Evolutionary conservation across 768 basidiomycete species (phyloP).

Genomic region (Mrakia blollopis): DNA sequence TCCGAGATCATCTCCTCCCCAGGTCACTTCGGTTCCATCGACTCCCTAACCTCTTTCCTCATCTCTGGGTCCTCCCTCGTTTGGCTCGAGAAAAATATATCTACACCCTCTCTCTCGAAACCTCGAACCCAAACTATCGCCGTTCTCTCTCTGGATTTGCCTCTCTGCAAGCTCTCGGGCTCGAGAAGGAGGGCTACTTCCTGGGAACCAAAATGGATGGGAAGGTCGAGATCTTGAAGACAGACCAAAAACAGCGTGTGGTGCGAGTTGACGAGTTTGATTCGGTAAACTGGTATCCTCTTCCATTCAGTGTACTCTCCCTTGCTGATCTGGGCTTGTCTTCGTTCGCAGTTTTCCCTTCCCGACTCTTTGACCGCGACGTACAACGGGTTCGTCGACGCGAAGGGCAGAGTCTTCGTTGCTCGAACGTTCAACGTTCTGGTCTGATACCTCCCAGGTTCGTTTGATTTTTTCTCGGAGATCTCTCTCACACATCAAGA

Average conservation of each 20-base stretch:
- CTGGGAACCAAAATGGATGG: constrained; percentile 59
- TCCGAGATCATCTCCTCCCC: constrained; percentile 14
- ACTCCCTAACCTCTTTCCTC: constrained; percentile 55
- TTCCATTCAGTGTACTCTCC: neutral
- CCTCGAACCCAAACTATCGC: neutral
- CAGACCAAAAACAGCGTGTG: neutral
- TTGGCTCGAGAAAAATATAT: constrained; percentile 47
- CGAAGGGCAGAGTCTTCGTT: constrained; percentile 54
- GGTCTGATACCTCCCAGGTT: too few relatives aligned
- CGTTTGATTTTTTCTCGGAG: too few relatives aligned
- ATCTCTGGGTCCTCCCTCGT: constrained; percentile 45
- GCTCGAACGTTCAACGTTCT: constrained; percentile 66
- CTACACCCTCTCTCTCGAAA: constrained; percentile 44
- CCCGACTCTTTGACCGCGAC: constrained; percentile 48
- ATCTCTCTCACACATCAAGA: too few relatives aligned
- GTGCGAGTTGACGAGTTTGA: neutral
- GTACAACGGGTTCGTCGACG: constrained; percentile 58
- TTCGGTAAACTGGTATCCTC: neutral
- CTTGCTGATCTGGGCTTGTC: constrained; percentile 37
- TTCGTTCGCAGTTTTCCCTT: constrained; percentile 51
- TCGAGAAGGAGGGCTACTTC: constrained; percentile 56
- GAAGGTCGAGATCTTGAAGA: neutral
- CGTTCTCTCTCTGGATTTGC: neutral
- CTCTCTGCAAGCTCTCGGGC: constrained; percentile 57
- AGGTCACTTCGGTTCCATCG: constrained; percentile 49